Conservation (phyloP, 1,139 yeast genomes). For the Lizanozyma gosingica region DNA sequence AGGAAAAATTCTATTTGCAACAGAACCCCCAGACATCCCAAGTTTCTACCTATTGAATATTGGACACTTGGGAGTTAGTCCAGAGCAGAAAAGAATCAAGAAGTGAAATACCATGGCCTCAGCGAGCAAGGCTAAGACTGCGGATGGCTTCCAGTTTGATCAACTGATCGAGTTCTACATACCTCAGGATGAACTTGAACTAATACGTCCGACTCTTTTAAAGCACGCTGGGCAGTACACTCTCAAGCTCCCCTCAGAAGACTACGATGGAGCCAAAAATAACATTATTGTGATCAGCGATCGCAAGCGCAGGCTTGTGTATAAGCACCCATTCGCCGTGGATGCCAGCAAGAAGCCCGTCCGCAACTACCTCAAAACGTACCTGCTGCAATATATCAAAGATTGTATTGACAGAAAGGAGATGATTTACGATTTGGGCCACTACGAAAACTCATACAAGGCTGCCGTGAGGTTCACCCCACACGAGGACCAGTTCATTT, state of each 20-base stretch:
- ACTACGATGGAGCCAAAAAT: not conserved
- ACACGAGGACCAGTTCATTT: constrained; percentile 15
- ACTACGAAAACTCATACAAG: not conserved
- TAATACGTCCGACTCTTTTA: not conserved
- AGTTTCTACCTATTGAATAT: too few relatives aligned
- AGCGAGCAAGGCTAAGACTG: not conserved
- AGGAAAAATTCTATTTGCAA: not conserved
- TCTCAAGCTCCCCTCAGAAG: not conserved
- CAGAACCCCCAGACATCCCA: not conserved
- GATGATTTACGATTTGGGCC: not conserved
- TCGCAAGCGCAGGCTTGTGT: not conserved
- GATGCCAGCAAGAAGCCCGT: not conserved
- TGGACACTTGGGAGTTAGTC: too few relatives aligned
- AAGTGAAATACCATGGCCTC: too few relatives aligned
- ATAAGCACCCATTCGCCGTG: not conserved
- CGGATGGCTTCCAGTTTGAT: not conserved
- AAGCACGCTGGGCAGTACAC: not conserved
- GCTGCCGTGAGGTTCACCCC: constrained; percentile 8
- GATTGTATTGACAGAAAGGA: not conserved
- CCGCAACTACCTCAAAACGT: not conserved
- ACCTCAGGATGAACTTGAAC: not conserved
- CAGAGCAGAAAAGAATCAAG: too few relatives aligned
- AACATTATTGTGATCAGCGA: not conserved
- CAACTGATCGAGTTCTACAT: not conserved
- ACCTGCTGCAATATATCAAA: not conserved